Conservation (phyloP, 2,329 filamentous ascomycete genomes). For the Fusarium graminum region DNA sequence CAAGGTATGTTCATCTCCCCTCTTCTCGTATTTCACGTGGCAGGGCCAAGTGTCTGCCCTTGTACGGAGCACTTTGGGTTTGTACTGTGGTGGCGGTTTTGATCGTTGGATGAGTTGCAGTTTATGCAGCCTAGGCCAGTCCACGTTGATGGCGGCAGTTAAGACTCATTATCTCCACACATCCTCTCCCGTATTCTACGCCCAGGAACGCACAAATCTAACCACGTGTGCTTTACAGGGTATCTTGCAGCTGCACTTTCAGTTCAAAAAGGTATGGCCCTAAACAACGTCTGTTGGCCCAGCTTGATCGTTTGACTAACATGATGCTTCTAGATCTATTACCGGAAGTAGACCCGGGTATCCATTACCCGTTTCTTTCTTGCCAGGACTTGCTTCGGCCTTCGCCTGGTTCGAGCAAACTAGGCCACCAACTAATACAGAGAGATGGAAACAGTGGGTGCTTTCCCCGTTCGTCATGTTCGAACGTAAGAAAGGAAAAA, state of each 20-base stretch:
- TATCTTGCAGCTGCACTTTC: conserved; percentile 95
- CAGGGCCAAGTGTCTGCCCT: conserved; percentile 23
- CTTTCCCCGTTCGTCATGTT: conserved; percentile 8
- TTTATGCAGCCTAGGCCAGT: conserved; percentile 28
- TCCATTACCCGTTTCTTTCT: conserved; percentile 4
- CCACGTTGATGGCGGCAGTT: conserved; percentile 27
- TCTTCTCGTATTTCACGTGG: conserved; percentile 31
- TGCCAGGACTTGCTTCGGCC: conserved; percentile 2
- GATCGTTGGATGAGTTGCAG: conserved; percentile 24
- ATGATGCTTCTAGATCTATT: conserved; percentile 62
- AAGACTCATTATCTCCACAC: conserved; percentile 19
- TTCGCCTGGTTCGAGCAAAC: conserved; percentile 21
- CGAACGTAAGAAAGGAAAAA: conserved; percentile 20
- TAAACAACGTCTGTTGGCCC: conserved; percentile 14
- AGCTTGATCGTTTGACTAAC: conserved; percentile 42
- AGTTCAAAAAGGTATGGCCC: conserved; percentile 90
- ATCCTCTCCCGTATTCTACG: conserved; percentile 13
- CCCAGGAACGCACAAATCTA: conserved; percentile 32
- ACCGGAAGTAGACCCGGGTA: conserved; percentile 61
- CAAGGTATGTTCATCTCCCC: conserved; percentile 74
- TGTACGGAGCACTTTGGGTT: conserved; percentile 25
- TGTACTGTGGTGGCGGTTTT: conserved; percentile 23
- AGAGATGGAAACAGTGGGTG: conserved; percentile 11
- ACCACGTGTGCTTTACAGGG: conserved; percentile 67
- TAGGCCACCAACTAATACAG: conserved; percentile 6